Evolutionary conservation across 441 rosid genomes (phyloP), one percentile per base, ranked within the genome.

Genomic region (Populus hybrid): DNA sequence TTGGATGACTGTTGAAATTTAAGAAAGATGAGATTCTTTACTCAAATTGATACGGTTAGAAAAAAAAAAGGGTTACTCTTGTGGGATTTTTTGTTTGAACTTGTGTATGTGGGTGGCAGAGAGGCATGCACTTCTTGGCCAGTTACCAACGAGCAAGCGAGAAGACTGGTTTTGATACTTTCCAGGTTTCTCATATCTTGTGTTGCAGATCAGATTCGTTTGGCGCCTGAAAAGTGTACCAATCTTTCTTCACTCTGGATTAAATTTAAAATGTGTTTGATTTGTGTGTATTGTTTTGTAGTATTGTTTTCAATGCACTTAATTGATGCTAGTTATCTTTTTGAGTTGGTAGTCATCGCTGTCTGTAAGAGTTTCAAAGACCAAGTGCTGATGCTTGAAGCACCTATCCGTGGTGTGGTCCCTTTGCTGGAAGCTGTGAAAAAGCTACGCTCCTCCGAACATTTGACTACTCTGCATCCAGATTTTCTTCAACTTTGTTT

Each of bases 291-390:
- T 69, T 6, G 10, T 7, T 21, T 7, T 5, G 46, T 40, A 40
- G 14, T 10, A 20, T 35, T 36, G 50, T 5, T 32, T 67, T 16
- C 1, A n/a, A 57, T 73, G 11, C 63, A 24, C n/a, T 16, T 9
- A 24, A 46, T 79, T 7, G 69, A 28, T 67, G 76, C 76, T 78
- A 68, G 23, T 76, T 67, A 24, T 71, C 20, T 46, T 46, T 81
- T 74, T 79, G 76, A 67, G 73, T 38, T 69, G 71, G 83, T 88
- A 96, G 99, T 96, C 80, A 76, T 87, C 71, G 71, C 83, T 69
- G 90, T 96, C 70, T 96, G 97, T 81, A 93, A 89, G 92, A 94
- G 90, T 79, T 84, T 93, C 79, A 94, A 94, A 86, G 98, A 94
- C 69, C 89, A 83, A 70, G 91, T 92, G 81, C 38, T 91, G 87